These are phyloP conservation scores for Biscutella laevigata DNA, from an alignment of 441 rosid species.

Conservation along the genomic window DNA sequence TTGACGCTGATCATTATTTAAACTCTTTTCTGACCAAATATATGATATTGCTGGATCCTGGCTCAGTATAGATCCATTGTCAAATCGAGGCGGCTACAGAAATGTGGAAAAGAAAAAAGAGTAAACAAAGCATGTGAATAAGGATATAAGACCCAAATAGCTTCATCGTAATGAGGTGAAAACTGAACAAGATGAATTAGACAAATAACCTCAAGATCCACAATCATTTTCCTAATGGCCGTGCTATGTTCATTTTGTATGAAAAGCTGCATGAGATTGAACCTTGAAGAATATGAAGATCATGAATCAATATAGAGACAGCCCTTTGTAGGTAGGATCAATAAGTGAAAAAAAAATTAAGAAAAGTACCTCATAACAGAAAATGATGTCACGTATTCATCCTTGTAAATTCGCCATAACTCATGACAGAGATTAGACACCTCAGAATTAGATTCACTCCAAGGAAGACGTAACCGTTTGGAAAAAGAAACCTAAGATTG, in stretches of 20 bases:
- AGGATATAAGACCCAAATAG: conserved; percentile 2
- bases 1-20: conserved; percentile 94
- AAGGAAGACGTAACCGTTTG: conserved; percentile 72
- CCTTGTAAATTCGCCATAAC: conserved; percentile 82
- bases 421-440: conserved; percentile 42
- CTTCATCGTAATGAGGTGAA: neutral
- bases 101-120: conserved; percentile 8
- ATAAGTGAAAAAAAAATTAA: conserved; percentile 9
- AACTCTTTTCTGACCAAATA: conserved; percentile 76
- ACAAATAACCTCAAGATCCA: conserved; percentile 79
- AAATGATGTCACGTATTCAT: conserved; percentile 69
- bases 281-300: conserved; percentile 44
- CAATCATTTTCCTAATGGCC: conserved; percentile 74
- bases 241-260: conserved; percentile 43
- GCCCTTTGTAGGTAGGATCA: conserved; percentile 8
- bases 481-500: conserved; percentile 66
- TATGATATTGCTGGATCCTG: conserved; percentile 98
- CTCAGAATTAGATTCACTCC: conserved; percentile 41
- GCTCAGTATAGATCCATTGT: conserved; percentile 77
- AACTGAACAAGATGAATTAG: conserved; percentile 13
- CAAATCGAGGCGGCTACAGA: conserved; percentile 86
- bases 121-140: neutral
- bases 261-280: conserved; percentile 82
- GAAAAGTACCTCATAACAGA: conserved; percentile 67
- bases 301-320: conserved; percentile 4